Evolutionary conservation across 164 flowering plant species (phyloP).

Genomic region (Piper longum): DNA sequence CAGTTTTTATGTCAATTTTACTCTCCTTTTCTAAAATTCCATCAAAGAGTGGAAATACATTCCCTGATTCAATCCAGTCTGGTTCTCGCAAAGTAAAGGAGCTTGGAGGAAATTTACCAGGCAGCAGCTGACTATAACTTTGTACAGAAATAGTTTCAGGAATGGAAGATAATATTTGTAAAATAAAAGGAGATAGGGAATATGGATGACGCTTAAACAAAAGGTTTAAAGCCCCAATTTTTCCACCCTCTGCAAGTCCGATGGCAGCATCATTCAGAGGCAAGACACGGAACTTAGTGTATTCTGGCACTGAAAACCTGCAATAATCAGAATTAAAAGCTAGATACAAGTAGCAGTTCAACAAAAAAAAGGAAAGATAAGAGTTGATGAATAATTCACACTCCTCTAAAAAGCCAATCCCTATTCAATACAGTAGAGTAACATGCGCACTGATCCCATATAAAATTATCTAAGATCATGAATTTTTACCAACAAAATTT

Average conservation of each 20-base stretch:
- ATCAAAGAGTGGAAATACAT: conserved; percentile 38
- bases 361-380: not conserved
- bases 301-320: conserved; percentile 83
- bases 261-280: conserved; percentile 64
- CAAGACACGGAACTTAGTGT: conserved; percentile 51
- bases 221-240: conserved; percentile 89
- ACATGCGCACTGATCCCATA: too few species aligned
- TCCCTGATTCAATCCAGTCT: conserved; percentile 94
- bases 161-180: conserved; percentile 65
- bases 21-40: conserved; percentile 21
- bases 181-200: conserved; percentile 53
- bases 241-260: conserved; percentile 76
- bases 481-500: too few species aligned
- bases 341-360: not conserved
- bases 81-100: conserved; percentile 46
- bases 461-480: too few species aligned
- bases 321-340: conserved; percentile 9
- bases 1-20: conserved; percentile 41
- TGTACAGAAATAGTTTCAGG: conserved; percentile 92
- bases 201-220: conserved; percentile 97
- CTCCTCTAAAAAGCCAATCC: too few species aligned
- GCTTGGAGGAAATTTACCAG: conserved; percentile 71
- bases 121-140: conserved; percentile 86
- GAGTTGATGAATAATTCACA: not conserved
- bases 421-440: too few species aligned